Conservation (phyloP, 2,329 filamentous ascomycete species). For the Aspergillus costaricaensis region DNA sequence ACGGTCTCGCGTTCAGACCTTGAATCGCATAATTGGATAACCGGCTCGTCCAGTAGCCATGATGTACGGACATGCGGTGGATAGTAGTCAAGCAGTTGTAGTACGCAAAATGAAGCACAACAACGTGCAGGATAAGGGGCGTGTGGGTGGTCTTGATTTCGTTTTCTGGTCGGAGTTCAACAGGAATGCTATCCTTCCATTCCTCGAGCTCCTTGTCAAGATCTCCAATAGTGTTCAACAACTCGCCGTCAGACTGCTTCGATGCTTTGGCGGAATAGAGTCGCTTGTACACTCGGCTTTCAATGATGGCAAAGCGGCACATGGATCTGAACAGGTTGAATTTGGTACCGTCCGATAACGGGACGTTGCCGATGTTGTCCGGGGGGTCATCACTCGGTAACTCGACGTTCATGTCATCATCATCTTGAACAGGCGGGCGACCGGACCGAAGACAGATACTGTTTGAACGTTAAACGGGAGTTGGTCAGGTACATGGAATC, state of each 20-base stretch:
- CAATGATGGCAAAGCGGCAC: conserved; percentile 87
- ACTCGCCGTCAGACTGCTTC: conserved; percentile 86
- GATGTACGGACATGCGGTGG: conserved; percentile 96
- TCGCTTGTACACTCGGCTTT: conserved; percentile 90
- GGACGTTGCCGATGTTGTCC: conserved; percentile 94
- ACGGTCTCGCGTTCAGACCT: conserved; percentile 82
- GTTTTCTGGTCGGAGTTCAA: conserved; percentile 95
- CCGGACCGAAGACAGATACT: conserved; percentile 71
- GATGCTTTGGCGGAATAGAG: conserved; percentile 91
- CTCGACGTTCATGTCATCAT: conserved; percentile 92
- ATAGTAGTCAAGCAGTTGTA: conserved; percentile 98
- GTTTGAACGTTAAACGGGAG: conserved; percentile 16
- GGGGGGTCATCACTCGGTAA: conserved; percentile 85
- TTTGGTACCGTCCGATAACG: conserved; percentile 82
- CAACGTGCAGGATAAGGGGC: conserved; percentile 89
- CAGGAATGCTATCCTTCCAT: conserved; percentile 94
- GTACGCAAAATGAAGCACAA: conserved; percentile 93
- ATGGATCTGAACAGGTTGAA: conserved; percentile 93
- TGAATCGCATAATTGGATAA: conserved; percentile 94
- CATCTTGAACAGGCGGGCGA: conserved; percentile 70
- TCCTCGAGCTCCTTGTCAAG: conserved; percentile 86
- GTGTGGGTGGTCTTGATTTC: conserved; percentile 93
- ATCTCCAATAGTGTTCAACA: conserved; percentile 93
- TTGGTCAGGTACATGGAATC: conserved; percentile 19
- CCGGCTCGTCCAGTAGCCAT: conserved; percentile 96